Base-by-base conservation (phyloP, 1,284 basidiomycete species). In the Anthracocystis walkeri region DNA sequence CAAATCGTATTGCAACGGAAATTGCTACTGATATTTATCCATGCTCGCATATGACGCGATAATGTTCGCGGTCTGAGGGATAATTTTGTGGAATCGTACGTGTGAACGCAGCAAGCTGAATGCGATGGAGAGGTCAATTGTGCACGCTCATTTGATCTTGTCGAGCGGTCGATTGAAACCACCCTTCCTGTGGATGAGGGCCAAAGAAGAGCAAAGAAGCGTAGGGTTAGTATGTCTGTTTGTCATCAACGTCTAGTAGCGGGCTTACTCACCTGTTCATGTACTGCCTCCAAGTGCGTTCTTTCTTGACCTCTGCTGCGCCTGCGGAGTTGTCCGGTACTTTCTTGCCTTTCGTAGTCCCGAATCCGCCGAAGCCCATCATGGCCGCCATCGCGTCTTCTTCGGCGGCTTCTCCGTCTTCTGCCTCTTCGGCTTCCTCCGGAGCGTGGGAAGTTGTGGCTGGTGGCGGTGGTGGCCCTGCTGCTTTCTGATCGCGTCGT, bases 261-360 rank as follows among this genome's bases (percentile, higher is more conserved):
- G 40, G 6, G 79, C 88, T 50, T 73, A 92, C 91, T 92, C 89
- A 49, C 48, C 48, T n/a, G 83, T 95, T 95, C 93, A 95, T 95
- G 85, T 95, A 95, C 86, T 97, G 95, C 75, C 95, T 88, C 95
- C 95, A 97, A 29, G 94, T 96, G 59, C 95, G 89, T 74, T 91
- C 90, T 87, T 95, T 94, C 89, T 95, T 95, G 79, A 97, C 87
- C 59, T 91, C 86, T 1, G 89, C 90, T 2, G 77, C 83, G 35
- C 94, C 86, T 0, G 82, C 81, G 35, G 87, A 84, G 41, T 82
- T 80, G 25, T 78, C 76, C 74, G 91, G 90, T 85, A 94, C 92
- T 75, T 95, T 94, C 25, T 92, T 93, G 65, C 83, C 77, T 42
- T 97, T 97, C 0, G 95, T 97, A 0, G 90, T 89, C 7, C 92